These are phyloP conservation scores for Aspergillus bridgeri DNA, from an alignment of 495 filamentous ascomycete genomes.

Conservation along the genomic window DNA sequence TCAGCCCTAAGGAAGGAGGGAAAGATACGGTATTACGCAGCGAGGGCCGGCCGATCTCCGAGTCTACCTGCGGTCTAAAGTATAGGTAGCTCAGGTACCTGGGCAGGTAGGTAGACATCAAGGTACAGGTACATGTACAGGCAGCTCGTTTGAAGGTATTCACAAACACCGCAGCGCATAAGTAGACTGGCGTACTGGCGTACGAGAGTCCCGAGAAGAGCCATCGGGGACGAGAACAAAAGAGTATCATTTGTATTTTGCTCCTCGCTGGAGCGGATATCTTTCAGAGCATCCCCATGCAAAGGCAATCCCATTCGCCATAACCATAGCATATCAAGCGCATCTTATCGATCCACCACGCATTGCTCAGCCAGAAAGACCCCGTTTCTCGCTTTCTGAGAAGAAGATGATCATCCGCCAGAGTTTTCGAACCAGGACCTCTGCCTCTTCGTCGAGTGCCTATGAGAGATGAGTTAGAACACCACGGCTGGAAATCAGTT, in stretches of 20 bases:
- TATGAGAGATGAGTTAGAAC: slow-evolving; percentile 33
- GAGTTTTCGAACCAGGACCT: slow-evolving; percentile 89
- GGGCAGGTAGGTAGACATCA: no score
- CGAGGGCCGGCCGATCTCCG: not conserved
- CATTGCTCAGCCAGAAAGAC: slow-evolving; percentile 59
- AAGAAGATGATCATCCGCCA: slow-evolving; percentile 99
- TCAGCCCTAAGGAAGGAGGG: not conserved
- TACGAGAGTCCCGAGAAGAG: not conserved
- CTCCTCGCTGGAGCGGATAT: slow-evolving; percentile 8
- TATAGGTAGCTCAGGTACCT: no score
- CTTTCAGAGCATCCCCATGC: not conserved
- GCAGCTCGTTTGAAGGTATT: no score
- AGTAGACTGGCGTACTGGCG: no score
- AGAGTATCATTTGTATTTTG: not conserved
- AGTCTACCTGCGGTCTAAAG: not conserved
- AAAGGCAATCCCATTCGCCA: not conserved
- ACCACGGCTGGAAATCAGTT: slow-evolving; percentile 22
- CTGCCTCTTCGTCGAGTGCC: slow-evolving; percentile 93
- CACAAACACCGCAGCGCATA: no score
- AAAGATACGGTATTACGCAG: no score
- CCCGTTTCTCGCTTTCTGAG: slow-evolving; percentile 90
- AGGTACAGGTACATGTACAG: no score
- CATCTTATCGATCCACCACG: not conserved
- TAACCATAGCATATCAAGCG: not conserved
- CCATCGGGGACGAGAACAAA: not conserved